phyloP scores from a whole-genome alignment of 106 monocot genomes.

The Amphibolis antarctica region DNA sequence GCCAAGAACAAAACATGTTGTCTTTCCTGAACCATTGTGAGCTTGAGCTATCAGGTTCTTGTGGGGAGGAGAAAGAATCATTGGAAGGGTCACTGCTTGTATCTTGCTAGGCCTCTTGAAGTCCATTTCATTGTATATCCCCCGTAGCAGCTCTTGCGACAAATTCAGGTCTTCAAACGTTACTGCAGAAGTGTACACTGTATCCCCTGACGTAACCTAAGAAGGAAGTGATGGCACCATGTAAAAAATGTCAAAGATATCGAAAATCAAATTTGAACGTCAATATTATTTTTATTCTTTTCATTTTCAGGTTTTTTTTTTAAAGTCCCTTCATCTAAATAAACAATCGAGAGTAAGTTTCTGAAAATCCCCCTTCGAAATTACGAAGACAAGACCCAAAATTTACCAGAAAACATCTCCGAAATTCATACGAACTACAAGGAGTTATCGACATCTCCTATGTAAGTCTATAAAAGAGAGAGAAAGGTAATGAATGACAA shows the following conservation, averaged over 20 bases:
- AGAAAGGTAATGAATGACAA: too few relatives aligned
- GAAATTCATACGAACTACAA: too few relatives aligned
- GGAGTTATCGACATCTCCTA: too few relatives aligned
- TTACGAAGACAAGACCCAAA: too few relatives aligned
- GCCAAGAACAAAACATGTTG: constrained; percentile 93
- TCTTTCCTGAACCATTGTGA: constrained; percentile 95
- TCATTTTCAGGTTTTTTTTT: too few relatives aligned
- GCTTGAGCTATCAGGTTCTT: constrained; percentile 91
- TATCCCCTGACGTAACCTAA: constrained; percentile 67
- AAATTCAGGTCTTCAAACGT: constrained; percentile 75
- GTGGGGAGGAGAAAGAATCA: constrained; percentile 86
- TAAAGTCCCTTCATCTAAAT: too few relatives aligned
- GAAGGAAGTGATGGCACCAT: not conserved
- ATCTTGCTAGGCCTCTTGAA: constrained; percentile 90
- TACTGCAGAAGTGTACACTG: constrained; percentile 64
- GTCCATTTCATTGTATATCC: constrained; percentile 78
- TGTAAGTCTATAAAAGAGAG: too few relatives aligned
- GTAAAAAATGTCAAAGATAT: not conserved
- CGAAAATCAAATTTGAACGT: too few relatives aligned
- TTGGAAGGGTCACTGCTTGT: constrained; percentile 81
- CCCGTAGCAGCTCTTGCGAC: constrained; percentile 60
- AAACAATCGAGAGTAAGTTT: too few relatives aligned
- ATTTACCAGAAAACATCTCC: too few relatives aligned
- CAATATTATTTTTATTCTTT: too few relatives aligned
- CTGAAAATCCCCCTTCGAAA: too few relatives aligned